A percentile compares a stretch with the other conserved stretches of the same genome.
Conservation (phyloP, 225 moss, liverwort and hornwort genomes). For the Pseudisothecium myosuroides region DNA sequence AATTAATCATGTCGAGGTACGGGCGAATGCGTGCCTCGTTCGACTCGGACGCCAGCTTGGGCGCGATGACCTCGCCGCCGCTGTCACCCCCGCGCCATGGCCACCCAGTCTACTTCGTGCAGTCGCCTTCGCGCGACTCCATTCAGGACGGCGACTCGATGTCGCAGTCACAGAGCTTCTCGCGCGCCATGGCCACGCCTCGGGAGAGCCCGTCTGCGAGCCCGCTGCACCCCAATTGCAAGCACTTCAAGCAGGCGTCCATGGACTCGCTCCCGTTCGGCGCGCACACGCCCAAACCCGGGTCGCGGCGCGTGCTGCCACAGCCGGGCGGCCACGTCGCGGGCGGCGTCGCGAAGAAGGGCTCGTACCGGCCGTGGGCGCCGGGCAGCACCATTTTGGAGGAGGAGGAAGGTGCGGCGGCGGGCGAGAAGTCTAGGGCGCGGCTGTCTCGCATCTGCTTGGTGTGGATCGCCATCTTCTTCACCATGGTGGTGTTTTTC, state of each 20-base stretch:
- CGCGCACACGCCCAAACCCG: constrained; percentile 40
- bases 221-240: constrained; percentile 45
- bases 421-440: constrained; percentile 14
- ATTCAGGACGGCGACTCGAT: constrained; percentile 61
- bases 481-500: constrained; percentile 40
- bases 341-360: not conserved
- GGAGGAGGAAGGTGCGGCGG: constrained; percentile 53
- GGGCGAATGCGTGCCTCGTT: constrained; percentile 54
- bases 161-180: constrained; percentile 58
- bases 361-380: constrained; percentile 34
- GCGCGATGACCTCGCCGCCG: constrained; percentile 24
- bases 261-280: constrained; percentile 24
- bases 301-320: constrained; percentile 61
- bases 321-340: constrained; percentile 30
- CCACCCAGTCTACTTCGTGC: constrained; percentile 76
- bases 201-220: constrained; percentile 55
- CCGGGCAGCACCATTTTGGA: constrained; percentile 40
- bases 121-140: constrained; percentile 77
- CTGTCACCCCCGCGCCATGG: constrained; percentile 40
- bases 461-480: constrained; percentile 38
- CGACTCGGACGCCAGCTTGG: constrained; percentile 41
- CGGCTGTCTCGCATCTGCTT: constrained; percentile 44
- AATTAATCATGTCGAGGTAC: constrained; percentile 32
- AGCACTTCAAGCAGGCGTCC: constrained; percentile 42
- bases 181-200: constrained; percentile 33